Evolutionary conservation across 2,329 filamentous ascomycete species (phyloP), one percentile per base, ranked within the genome.

Genomic region (Aspergillus novoparasiticus): DNA sequence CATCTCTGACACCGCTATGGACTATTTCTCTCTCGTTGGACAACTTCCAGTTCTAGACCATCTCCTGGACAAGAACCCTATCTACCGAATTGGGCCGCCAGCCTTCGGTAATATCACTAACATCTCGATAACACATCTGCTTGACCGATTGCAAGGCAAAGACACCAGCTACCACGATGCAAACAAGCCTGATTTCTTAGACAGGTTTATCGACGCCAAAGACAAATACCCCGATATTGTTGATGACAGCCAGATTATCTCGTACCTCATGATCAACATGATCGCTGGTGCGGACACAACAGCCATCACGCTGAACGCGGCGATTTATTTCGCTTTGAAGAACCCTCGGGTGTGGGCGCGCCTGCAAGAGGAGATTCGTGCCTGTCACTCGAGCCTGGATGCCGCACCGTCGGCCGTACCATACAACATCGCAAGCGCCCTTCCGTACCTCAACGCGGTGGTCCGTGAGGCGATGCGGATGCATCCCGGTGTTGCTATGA

Each of bases 391-490:
- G 56, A 26, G 59, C 60, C 21, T 60, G 4, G 19, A 34, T 0
- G 10, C 11, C 1, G n/a, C 21, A 6, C n/a, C 16, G 8, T 55
- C 66, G 0, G 66, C 66, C 4, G 66, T 66, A 1, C 64, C 65
- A 12, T 76, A 65, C 63, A 68, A 67, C 28, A 34, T 62, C 0
- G 67, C 72, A 21, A 66, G 66, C 9, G 59, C 61, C 10, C 58
- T 73, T 0, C 70, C 72, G 0, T 85, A 85, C 68, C 79, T 87
- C 11, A 77, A 83, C 50, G 84, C 84, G 3, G 80, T 84, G 2
- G 77, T 87, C 23, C 82, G 80, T 23, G 86, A 88, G 71, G 76
- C 81, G 0, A 72, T 83, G 65, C 79, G 85, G 3, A 71, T 85
- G 12, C 82, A 85, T 65, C 83, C 85, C 1, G 78, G 76, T 2